Evolutionary conservation across 192 early-diverging fungal genomes (phyloP), one percentile per base, ranked within the genome.

Genomic region (Dimargaris cristalligena): DNA sequence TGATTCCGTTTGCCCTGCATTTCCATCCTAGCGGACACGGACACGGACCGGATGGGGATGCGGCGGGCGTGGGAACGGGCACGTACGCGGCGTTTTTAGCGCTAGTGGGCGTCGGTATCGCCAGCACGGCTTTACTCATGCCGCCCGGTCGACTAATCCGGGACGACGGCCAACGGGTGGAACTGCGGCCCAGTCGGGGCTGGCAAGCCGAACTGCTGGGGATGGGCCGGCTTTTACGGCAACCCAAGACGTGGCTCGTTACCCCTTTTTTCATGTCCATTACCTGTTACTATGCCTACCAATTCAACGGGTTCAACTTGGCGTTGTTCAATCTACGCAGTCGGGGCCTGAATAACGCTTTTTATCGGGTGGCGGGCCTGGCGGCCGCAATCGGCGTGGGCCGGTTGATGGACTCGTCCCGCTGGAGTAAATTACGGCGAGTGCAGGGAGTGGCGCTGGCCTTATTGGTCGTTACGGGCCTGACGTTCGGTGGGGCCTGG

Each of bases 281-380:
- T 52, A 29, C 51, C 30, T 52, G 26, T 29, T 52, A 52, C 23
- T 52, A 52, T 31, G 51, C 51, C 13, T 52, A 52, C 51, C 51
- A 52, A 31, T 52, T 52, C 51, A 52, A 52, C 30, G 51, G 51
- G 23, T 52, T 52, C 13, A 52, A 52, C 51, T 29, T 52, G 51
- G 2, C 3, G 51, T 13, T 52, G 4, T 52, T 29, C 30, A 52
- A 25, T 13, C 16, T 29, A 3, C 51, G 51, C 23, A 52, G 25
- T 29, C 51, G 51, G 13, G 51, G 51, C 18, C 16, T 31, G 4
- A 52, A 52, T 25, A 52, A 52, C 13, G 51, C 30, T 16, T 52
- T 2, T 25, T 52, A 52, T 29, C 51, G 51, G 3, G 16, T 52
- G 13, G 1, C 30, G 1, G 51, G 20, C 30, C 14, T 52, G 14